Conservation (phyloP, 202 grass and related monocot genomes). For the Zizania palustris region DNA sequence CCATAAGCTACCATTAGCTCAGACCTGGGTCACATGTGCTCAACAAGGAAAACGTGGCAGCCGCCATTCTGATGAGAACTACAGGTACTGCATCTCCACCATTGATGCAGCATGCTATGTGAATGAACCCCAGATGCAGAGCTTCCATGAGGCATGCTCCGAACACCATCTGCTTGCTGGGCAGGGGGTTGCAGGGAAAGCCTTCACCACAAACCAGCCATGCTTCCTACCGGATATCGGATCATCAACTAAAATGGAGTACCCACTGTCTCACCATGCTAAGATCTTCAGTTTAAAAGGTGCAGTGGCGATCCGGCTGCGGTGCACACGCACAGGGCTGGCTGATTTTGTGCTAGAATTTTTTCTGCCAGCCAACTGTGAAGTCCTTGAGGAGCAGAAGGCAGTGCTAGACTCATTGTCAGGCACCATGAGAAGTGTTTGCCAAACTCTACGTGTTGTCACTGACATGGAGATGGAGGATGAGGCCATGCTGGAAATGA, state of each 20-base stretch:
- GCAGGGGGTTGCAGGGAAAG: constrained; percentile 73
- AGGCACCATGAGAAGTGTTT: constrained; percentile 65
- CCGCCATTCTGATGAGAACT: constrained; percentile 88
- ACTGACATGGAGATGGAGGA: constrained; percentile 77
- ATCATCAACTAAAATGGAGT: constrained; percentile 61
- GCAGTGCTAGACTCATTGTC: constrained; percentile 80
- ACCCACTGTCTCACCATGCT: constrained; percentile 83
- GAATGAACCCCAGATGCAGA: constrained; percentile 62
- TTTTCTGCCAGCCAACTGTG: constrained; percentile 68
- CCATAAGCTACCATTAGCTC: constrained; percentile 87
- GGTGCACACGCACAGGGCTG: constrained; percentile 65
- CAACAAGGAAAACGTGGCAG: constrained; percentile 88
- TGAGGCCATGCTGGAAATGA: constrained; percentile 55
- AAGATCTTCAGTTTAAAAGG: constrained; percentile 86
- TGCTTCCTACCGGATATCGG: constrained; percentile 75
- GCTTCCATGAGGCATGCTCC: constrained; percentile 79
- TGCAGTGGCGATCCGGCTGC: constrained; percentile 77
- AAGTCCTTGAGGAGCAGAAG: constrained; percentile 71
- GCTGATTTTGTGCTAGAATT: constrained; percentile 90
- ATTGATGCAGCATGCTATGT: constrained; percentile 67
- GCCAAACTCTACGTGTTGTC: constrained; percentile 76
- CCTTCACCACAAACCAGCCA: constrained; percentile 77
- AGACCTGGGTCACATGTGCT: constrained; percentile 83
- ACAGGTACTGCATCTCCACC: constrained; percentile 73
- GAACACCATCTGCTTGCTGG: constrained; percentile 79